Percentiles rank a stretch among this genome's conserved stretches.
Conservation (phyloP, 2,329 filamentous ascomycete genomes). For the Trichoderma sp. region DNA sequence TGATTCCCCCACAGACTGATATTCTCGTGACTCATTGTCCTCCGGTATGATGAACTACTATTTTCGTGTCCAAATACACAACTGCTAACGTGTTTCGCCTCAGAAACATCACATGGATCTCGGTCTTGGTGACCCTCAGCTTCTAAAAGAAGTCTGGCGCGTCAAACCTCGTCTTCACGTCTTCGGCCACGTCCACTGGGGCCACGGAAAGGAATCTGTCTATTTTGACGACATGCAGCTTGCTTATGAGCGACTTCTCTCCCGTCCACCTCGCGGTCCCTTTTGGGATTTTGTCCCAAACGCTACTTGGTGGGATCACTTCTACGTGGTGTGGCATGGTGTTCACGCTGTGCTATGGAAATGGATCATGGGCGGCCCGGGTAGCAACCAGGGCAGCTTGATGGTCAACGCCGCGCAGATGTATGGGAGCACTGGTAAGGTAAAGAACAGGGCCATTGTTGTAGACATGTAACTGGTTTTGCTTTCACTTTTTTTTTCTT, state of each 20-base stretch:
- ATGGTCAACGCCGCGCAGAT: slow-evolving; percentile 64
- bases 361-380: slow-evolving; percentile 59
- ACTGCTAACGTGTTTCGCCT: slow-evolving; percentile 3
- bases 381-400: slow-evolving; percentile 53
- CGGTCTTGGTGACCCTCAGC: slow-evolving; percentile 69
- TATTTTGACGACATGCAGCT: slow-evolving; percentile 76
- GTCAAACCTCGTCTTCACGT: slow-evolving; percentile 76
- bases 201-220: slow-evolving; percentile 68
- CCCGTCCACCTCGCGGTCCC: slow-evolving; percentile 47
- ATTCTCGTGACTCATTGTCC: slow-evolving; percentile 83
- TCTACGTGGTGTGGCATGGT: slow-evolving; percentile 51
- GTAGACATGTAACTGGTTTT: slow-evolving; percentile 38
- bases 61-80: neutral
- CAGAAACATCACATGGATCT: slow-evolving; percentile 70
- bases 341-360: slow-evolving; percentile 57
- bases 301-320: slow-evolving; percentile 51
- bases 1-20: slow-evolving; percentile 72
- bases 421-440: slow-evolving; percentile 55
- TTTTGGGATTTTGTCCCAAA: slow-evolving; percentile 54
- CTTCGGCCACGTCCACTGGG: slow-evolving; percentile 84
- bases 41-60: slow-evolving; percentile 51
- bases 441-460: slow-evolving; percentile 47
- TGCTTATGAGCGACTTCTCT: slow-evolving; percentile 69
- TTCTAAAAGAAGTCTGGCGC: slow-evolving; percentile 74
- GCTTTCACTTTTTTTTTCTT: neutral